Evolutionary conservation across 1,139 yeast genomes (phyloP).

Genomic region (Meyerozyma guilliermondii): DNA sequence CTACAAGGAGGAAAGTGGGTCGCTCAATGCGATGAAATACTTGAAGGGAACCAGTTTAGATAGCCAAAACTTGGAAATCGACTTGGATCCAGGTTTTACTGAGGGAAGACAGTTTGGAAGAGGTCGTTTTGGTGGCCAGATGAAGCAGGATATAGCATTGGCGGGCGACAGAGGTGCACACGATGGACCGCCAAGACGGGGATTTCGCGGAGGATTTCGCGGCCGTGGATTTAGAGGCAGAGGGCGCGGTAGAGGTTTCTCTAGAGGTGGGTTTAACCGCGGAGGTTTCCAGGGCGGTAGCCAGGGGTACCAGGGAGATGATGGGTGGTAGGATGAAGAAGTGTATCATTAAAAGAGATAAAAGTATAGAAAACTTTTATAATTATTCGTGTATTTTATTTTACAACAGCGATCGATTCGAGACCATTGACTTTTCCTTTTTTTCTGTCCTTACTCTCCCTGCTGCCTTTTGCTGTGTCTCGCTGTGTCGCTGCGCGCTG

Average conservation of each 20-base stretch:
- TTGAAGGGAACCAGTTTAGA: constrained; percentile 77
- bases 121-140: constrained; percentile 88
- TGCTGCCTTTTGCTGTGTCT: too few relatives aligned
- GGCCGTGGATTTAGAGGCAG: constrained; percentile 14
- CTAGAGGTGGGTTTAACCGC: constrained; percentile 21
- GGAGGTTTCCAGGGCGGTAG: constrained; percentile 10
- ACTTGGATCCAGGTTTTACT: constrained; percentile 88
- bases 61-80: constrained; percentile 74
- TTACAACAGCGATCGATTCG: too few relatives aligned
- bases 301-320: not conserved
- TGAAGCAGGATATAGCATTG: constrained; percentile 25
- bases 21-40: constrained; percentile 76
- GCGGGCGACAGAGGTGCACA: constrained; percentile 14
- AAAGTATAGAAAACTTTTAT: too few relatives aligned
- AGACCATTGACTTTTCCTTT: too few relatives aligned
- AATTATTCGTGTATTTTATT: too few relatives aligned
- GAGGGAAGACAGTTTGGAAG: constrained; percentile 96
- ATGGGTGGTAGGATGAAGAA: not conserved
- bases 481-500: too few relatives aligned
- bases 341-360: too few relatives aligned
- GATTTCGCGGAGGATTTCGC: constrained; percentile 15
- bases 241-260: constrained; percentile 14
- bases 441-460: too few relatives aligned
- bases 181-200: constrained; percentile 7
- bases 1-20: constrained; percentile 60